These are phyloP conservation scores for Penicillium riverlandense DNA, from an alignment of 495 filamentous ascomycete genomes.

Conservation along the genomic window DNA sequence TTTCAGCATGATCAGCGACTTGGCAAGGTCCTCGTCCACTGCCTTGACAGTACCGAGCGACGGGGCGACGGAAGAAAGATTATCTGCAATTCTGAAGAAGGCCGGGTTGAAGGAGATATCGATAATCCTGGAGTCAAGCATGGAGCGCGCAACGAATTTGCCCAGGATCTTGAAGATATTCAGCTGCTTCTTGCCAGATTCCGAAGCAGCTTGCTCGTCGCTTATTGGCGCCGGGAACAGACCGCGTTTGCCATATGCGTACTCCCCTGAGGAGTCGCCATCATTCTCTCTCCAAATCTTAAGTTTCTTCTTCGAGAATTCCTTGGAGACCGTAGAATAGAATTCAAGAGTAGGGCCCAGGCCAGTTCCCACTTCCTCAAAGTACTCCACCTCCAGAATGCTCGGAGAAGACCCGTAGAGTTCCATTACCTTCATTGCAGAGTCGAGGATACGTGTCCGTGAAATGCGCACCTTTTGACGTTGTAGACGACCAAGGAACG, in stretches of 20 bases:
- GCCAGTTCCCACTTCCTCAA: constrained; percentile 96
- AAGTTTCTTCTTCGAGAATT: constrained; percentile 93
- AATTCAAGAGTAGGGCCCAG: constrained; percentile 96
- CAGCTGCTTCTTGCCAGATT: constrained; percentile 75
- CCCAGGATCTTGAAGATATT: constrained; percentile 90
- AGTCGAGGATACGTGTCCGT: constrained; percentile 85
- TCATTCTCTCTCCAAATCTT: constrained; percentile 96
- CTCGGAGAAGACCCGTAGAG: constrained; percentile 94
- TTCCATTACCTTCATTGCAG: constrained; percentile 99
- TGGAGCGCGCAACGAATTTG: constrained; percentile 95
- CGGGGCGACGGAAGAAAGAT: constrained; percentile 62
- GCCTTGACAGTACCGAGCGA: constrained; percentile 88
- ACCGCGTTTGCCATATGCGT: constrained; percentile 76
- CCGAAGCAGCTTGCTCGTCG: constrained; percentile 61
- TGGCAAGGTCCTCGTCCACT: constrained; percentile 81
- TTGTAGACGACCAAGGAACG: constrained; percentile 88
- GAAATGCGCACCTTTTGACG: constrained; percentile 98
- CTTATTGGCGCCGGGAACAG: constrained; percentile 93
- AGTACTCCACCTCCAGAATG: constrained; percentile 96
- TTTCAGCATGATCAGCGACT: constrained; percentile 80
- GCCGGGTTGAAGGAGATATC: constrained; percentile 97
- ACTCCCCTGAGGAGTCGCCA: constrained; percentile 65
- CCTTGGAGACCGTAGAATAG: constrained; percentile 95
- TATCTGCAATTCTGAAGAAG: constrained; percentile 91
- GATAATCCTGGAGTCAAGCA: constrained; percentile 97